Evolutionary conservation across 495 filamentous ascomycete species (phyloP).

Genomic region (Xeromyces bisporus): DNA sequence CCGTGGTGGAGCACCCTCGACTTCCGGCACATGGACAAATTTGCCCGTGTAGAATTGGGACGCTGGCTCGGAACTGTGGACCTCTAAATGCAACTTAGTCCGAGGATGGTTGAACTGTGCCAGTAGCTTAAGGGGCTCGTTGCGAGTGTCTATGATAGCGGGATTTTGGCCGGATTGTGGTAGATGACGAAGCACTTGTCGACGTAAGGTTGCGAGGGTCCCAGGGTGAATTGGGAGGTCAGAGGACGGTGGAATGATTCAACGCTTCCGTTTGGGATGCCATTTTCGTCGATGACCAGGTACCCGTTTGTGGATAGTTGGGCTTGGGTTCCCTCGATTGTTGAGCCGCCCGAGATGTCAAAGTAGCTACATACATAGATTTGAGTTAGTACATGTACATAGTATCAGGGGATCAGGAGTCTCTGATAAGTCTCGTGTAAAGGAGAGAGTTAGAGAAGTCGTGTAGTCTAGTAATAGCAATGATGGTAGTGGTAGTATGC

Average conservation of each 20-base stretch:
- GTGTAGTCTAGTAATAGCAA: constrained; percentile 88
- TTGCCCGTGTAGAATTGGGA: constrained; percentile 95
- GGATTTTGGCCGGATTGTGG: constrained; percentile 39
- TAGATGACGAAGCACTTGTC: constrained; percentile 83
- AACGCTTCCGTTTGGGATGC: constrained; percentile 41
- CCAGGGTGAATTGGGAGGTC: constrained; percentile 47
- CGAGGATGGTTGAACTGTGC: constrained; percentile 53
- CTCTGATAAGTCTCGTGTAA: too few relatives aligned
- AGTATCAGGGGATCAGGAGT: constrained; percentile 35
- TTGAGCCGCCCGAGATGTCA: constrained; percentile 53
- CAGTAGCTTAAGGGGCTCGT: constrained; percentile 40
- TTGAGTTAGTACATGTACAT: constrained; percentile 10
- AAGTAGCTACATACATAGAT: constrained; percentile 80
- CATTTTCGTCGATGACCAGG: constrained; percentile 52
- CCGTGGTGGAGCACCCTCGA: constrained; percentile 45
- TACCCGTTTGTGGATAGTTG: constrained; percentile 53
- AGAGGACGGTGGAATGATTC: constrained; percentile 37
- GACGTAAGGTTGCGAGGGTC: constrained; percentile 48
- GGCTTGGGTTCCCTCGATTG: constrained; percentile 59
- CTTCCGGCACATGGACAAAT: constrained; percentile 57
- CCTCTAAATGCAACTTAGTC: constrained; percentile 62
- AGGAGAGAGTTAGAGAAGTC: too few relatives aligned
- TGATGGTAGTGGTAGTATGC: constrained; percentile 62
- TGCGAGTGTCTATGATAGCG: constrained; percentile 70
- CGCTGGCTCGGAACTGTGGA: constrained; percentile 77